Evolutionary conservation across 2,329 filamentous ascomycete genomes (phyloP), one percentile per base, ranked within the genome.

Genomic region (Colletotrichum sp.): DNA sequence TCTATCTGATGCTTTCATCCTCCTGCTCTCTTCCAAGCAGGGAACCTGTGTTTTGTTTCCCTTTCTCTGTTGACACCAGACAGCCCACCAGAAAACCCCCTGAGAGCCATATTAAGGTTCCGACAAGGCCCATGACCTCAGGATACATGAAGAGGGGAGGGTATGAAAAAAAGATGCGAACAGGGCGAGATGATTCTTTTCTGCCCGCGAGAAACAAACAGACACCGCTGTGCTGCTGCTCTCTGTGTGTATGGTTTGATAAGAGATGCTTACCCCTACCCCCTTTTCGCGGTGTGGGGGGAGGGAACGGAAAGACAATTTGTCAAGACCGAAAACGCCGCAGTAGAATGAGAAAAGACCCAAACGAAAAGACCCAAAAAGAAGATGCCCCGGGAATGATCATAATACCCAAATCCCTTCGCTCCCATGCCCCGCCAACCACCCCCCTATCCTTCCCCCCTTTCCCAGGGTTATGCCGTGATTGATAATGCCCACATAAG

Each of bases 211-310:
- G 28, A 30, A 52, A 66, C 39, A 52, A 66, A 18, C 10, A n/a
- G n/a, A 22, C 22, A 52, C 44, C 44, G 63, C 48, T 16, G 63
- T 66, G 63, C 22, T 12, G 57, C 6, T 12, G 59, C 10, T 13
- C 26, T 68, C 12, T 26, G 16, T 68, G 32, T 52, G 36, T 66
- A 30, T 60, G 32, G 18, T 48, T 22, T 60, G 34, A 36, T 63
- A 68, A 68, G 32, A 68, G 52, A 68, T 60, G 66, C 66, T 68
- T 24, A 68, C 66, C 66, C 66, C 66, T 68, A 44, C 52, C 52
- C 65, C 22, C 32, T 28, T 44, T 52, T 67, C 64, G 39, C 39
- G 64, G 30, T 22, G n/a, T 22, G 44, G 44, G 22, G 64, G 64
- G 32, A 59, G 32, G 52, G 66, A 44, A 57, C n/a, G 6, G 1